Evolutionary conservation across 352 stramenopile genomes (phyloP).

Genomic region (Chrysophaeum taylorii): DNA sequence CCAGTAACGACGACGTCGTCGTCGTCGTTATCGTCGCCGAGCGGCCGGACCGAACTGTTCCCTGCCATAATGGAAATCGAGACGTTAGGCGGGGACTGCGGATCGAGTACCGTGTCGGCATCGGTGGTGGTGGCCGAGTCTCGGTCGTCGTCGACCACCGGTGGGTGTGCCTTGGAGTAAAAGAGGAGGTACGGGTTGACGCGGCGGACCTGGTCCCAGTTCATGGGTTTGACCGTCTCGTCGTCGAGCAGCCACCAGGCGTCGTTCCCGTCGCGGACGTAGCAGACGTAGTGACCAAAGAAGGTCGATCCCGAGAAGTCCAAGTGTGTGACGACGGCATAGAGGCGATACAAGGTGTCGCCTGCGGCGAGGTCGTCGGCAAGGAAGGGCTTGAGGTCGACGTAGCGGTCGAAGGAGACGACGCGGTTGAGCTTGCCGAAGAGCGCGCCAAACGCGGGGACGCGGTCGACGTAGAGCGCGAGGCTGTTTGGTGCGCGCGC

Average conservation of each 20-base stretch:
- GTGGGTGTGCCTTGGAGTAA: background rate
- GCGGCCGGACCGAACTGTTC: too few species aligned
- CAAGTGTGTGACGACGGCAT: background rate
- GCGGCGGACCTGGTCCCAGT: background rate
- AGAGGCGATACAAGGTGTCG: background rate
- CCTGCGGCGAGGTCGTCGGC: background rate
- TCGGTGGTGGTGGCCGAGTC: too few species aligned
- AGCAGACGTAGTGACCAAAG: constrained; percentile 14
- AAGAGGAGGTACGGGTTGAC: constrained; percentile 3
- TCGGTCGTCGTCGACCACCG: too few species aligned
- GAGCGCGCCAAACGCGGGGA: background rate
- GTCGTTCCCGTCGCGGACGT: background rate
- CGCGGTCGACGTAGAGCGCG: background rate
- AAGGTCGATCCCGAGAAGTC: constrained; percentile 7
- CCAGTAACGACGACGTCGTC: too few species aligned
- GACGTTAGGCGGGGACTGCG: too few species aligned
- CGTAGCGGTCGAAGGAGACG: background rate
- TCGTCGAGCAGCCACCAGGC: constrained; percentile 2
- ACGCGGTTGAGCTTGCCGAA: constrained; percentile 3
- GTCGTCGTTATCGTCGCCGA: too few species aligned
- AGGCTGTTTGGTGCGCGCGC: background rate
- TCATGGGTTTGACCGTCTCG: background rate
- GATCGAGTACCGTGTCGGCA: too few species aligned
- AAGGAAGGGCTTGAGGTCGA: background rate
- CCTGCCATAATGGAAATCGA: too few species aligned